Evolutionary conservation across 495 filamentous ascomycete species (phyloP), one percentile per base, ranked within the genome.

Genomic region (Amniculicola lignicola): DNA sequence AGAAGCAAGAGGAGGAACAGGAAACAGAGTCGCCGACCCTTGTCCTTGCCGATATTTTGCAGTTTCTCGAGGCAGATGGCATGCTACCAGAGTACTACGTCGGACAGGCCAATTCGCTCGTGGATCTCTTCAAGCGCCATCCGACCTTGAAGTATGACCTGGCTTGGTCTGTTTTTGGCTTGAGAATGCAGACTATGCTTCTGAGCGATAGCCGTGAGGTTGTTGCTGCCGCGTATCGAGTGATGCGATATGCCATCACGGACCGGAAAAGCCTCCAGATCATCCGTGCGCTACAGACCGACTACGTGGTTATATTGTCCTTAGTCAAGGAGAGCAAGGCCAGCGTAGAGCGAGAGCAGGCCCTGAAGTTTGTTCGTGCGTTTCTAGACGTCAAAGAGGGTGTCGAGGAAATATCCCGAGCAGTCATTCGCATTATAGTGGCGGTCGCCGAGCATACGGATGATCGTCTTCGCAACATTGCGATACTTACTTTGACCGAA

Each of bases 321-420:
- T 77, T 98, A 22, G 87, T 91, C 57, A 96, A 96, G 67, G 91
- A 96, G 66, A 86, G 88, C 67, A 96, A 95, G 66, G 86, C 92
- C 10, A 93, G 89, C 66, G 89, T 98, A 38, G 93, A 98, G 72
- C 83, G 93, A 40, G 93, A 98, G 68, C 93, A 98, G 70, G 93
- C 93, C 0, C 70, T 98, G 59, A 98, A 98, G 67, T 96, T 98
- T 71, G 88, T 96, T 21, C 81, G 93, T 51, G 89, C 90, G 5
- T 98, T 98, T 68, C 75, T 98, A 21, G 94, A 97, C 59, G 89
- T 98, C 61, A 95, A 96, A 65, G 89, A 89, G 59, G 93, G 93
- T 12, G 86, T 94, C 4, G 77, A 77, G 39, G 93, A 98, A 67
- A 82, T 98, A 45, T 95, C 92, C 1, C 82, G 85, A 59, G 84